Evolutionary conservation across 345 rosid species (phyloP), one percentile per base, ranked within the genome.

Genomic region (Linum trigynum): DNA sequence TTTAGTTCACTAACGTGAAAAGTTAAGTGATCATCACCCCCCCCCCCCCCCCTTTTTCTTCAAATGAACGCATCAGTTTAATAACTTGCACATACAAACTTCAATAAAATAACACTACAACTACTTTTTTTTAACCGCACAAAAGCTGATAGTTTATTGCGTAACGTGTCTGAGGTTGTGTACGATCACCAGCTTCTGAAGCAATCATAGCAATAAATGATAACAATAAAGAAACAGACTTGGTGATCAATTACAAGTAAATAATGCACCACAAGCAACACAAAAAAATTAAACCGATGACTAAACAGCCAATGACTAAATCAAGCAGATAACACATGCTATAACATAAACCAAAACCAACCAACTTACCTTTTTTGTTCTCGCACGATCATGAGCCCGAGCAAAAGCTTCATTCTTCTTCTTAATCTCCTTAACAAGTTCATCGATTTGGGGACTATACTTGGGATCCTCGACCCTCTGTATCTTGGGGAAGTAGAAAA

Each of bases 391-490:
- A 9, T 63, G 50, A 6, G 84, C 70, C 64, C 58, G 76, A 62
- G 57, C 53, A 37, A 91, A 78, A 56, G 84, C 76, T 12, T 69
- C 68, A 66, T 65, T 90, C 76, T 68, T 63, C 76, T 64, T 80
- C 16, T 70, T 63, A 48, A 88, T 72, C 81, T 86, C 96, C 69
- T 71, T 80, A 61, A 86, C 92, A 67, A 84, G 85, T 59, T 61
- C 79, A 1, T 90, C 96, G 62, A 88, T 70, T 79, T 85, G 83
- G 59, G 81, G 80, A 71, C 76, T 86, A 48, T 82, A 72, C 69
- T 80, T 83, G 0, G 97, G 97, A 71, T 90, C 96, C 1, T 77
- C 83, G 43, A 71, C 76, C 9, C 72, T 42, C 37, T 88, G 83
- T 76, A 69, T 66, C 62, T 77, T 85, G 7, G 85, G 80, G 72